A percentile compares a stretch with the other conserved stretches of the same genome.
phyloP scores from a whole-genome alignment of 2,329 filamentous ascomycete genomes.

The Cladorrhinum sp. region DNA sequence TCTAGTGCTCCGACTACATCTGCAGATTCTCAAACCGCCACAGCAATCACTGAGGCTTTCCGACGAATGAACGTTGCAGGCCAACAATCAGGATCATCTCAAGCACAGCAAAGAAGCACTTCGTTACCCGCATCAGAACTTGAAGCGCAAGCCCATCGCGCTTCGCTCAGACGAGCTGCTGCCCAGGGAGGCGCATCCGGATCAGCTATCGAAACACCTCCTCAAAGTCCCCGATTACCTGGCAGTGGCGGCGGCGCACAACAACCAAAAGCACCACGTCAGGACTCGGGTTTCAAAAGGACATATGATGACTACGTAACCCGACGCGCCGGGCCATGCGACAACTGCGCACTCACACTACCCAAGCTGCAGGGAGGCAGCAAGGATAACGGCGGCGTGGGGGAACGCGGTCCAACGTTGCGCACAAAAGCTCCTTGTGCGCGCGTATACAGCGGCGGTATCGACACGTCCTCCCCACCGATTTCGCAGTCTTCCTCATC shows the following conservation, averaged over 20 bases:
- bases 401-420: slow-evolving; percentile 47
- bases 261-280: slow-evolving; percentile 36
- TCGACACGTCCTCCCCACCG: slow-evolving; percentile 48
- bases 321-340: slow-evolving; percentile 61
- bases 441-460: slow-evolving; percentile 44
- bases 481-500: slow-evolving; percentile 47
- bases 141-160: slow-evolving; percentile 43
- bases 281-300: slow-evolving; percentile 58
- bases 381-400: slow-evolving; percentile 39
- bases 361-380: slow-evolving; percentile 46
- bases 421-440: slow-evolving; percentile 60
- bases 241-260: slow-evolving; percentile 3
- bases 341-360: slow-evolving; percentile 66
- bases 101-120: slow-evolving; percentile 36
- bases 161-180: slow-evolving; percentile 41
- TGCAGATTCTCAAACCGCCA: slow-evolving; percentile 33
- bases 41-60: slow-evolving; percentile 45
- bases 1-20: slow-evolving; percentile 36
- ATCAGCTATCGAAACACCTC: slow-evolving; percentile 54
- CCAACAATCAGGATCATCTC: slow-evolving; percentile 3
- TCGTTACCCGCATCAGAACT: slow-evolving; percentile 45
- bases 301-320: slow-evolving; percentile 66
- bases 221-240: slow-evolving; percentile 50
- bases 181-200: slow-evolving; percentile 30
- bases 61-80: slow-evolving; percentile 44